phyloP scores from a whole-genome alignment of 2,329 filamentous ascomycete genomes.

The Fusarium subtropicale region DNA sequence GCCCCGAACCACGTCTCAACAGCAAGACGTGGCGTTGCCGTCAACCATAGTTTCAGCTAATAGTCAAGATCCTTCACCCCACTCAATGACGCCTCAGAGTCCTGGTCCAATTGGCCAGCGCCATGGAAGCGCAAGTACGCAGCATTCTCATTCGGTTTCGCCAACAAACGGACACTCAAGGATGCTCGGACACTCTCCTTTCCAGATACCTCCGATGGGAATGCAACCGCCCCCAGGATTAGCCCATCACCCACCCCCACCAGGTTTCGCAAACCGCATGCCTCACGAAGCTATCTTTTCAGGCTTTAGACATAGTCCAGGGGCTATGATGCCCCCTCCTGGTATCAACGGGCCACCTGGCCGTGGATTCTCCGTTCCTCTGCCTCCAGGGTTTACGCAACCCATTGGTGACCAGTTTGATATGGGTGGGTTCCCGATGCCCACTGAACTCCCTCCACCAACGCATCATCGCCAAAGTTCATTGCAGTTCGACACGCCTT shows the following conservation, averaged over 20 bases:
- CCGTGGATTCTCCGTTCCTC: conserved; percentile 57
- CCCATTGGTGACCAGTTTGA: conserved; percentile 49
- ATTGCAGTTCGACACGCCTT: conserved; percentile 70
- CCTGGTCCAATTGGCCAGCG: conserved; percentile 72
- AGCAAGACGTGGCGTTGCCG: conserved; percentile 78
- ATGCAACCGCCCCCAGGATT: conserved; percentile 61
- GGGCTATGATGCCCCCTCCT: conserved; percentile 63
- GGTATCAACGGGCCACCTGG: conserved; percentile 60
- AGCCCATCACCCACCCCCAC: conserved; percentile 54
- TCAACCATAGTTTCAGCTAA: conserved; percentile 59
- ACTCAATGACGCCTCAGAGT: conserved; percentile 73
- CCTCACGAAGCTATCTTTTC: conserved; percentile 65
- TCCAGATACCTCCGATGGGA: conserved; percentile 65
- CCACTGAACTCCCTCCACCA: conserved; percentile 50
- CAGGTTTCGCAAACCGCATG: conserved; percentile 68
- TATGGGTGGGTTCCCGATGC: conserved; percentile 50
- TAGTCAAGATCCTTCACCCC: conserved; percentile 70
- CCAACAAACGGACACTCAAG: conserved; percentile 60
- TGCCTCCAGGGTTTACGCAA: conserved; percentile 54
- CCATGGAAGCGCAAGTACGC: conserved; percentile 67
- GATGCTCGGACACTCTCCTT: conserved; percentile 57
- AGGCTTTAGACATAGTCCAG: conserved; percentile 59
- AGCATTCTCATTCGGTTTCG: conserved; percentile 63
- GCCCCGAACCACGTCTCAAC: conserved; percentile 81
- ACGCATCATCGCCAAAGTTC: conserved; percentile 83